Conservation (phyloP, 192 early-diverging fungal species). For the Backusella tuberculispora region DNA sequence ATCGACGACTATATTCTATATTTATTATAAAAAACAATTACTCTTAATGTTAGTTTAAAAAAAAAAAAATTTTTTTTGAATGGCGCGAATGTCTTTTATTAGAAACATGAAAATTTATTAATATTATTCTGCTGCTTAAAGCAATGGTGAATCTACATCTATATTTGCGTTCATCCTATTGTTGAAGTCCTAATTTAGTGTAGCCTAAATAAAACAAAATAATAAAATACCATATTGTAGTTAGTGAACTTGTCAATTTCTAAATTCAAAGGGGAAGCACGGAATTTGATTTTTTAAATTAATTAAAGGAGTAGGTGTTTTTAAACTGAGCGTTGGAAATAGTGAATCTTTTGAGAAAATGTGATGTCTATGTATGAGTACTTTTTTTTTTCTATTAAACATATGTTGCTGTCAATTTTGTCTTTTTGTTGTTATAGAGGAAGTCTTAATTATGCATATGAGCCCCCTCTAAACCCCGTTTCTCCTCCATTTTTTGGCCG, state of each 20-base stretch:
- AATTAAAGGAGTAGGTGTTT: slow-evolving; percentile 8
- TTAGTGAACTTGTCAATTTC: background rate
- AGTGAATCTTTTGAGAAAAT: background rate
- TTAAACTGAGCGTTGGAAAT: background rate
- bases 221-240: background rate
- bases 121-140: no score
- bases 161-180: background rate
- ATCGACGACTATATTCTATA: no score
- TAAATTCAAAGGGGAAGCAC: background rate
- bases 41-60: no score
- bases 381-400: background rate
- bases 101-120: no score
- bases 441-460: background rate
- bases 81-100: no score
- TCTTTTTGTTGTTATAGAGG: background rate
- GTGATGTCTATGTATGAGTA: background rate
- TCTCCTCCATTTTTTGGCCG: slow-evolving; percentile 9
- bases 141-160: background rate
- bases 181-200: background rate
- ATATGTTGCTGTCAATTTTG: background rate
- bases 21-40: no score
- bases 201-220: background rate
- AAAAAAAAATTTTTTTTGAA: no score
- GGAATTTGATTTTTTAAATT: slow-evolving; percentile 7
- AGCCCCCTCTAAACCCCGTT: background rate